A percentile compares a stretch with the other conserved stretches of the same genome.
Evolutionary conservation across 1,284 basidiomycete genomes (phyloP).

Genomic region (Kalmanozyma brasiliensis): DNA sequence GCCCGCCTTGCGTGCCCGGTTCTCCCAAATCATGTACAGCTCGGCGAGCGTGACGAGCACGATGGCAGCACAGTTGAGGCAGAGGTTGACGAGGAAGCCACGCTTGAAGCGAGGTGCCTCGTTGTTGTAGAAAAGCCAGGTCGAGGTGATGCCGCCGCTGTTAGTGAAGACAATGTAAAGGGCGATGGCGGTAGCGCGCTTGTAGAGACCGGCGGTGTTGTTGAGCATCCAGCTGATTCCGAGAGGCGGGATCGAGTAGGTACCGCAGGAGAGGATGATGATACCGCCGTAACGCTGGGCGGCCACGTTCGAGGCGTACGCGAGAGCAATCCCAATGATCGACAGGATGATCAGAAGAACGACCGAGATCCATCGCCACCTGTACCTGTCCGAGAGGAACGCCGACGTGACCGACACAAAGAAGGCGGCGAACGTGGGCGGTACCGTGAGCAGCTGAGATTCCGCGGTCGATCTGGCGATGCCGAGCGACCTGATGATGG

Average conservation of each 20-base stretch:
- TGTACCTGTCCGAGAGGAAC: slow-evolving; percentile 54
- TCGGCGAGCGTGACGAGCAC: slow-evolving; percentile 48
- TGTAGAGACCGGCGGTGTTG: slow-evolving; percentile 52
- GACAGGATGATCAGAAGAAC: slow-evolving; percentile 41
- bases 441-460: slow-evolving; percentile 58
- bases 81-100: slow-evolving; percentile 55
- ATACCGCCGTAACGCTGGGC: slow-evolving; percentile 56
- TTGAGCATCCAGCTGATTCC: slow-evolving; percentile 57
- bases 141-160: slow-evolving; percentile 49
- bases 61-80: slow-evolving; percentile 36
- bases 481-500: slow-evolving; percentile 54
- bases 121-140: slow-evolving; percentile 53
- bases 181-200: slow-evolving; percentile 56
- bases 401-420: slow-evolving; percentile 51
- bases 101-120: slow-evolving; percentile 48
- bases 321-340: slow-evolving; percentile 50
- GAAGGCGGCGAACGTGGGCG: slow-evolving; percentile 58
- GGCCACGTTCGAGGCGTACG: slow-evolving; percentile 38
- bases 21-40: slow-evolving; percentile 52
- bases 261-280: slow-evolving; percentile 52
- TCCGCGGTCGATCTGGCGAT: slow-evolving; percentile 45
- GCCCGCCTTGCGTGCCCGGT: slow-evolving; percentile 39
- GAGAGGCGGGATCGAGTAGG: slow-evolving; percentile 45
- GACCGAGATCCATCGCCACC: slow-evolving; percentile 45
- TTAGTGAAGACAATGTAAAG: slow-evolving; percentile 60